Evolutionary conservation across 2,329 filamentous ascomycete genomes (phyloP).

Genomic region (Aureobasidium musti): DNA sequence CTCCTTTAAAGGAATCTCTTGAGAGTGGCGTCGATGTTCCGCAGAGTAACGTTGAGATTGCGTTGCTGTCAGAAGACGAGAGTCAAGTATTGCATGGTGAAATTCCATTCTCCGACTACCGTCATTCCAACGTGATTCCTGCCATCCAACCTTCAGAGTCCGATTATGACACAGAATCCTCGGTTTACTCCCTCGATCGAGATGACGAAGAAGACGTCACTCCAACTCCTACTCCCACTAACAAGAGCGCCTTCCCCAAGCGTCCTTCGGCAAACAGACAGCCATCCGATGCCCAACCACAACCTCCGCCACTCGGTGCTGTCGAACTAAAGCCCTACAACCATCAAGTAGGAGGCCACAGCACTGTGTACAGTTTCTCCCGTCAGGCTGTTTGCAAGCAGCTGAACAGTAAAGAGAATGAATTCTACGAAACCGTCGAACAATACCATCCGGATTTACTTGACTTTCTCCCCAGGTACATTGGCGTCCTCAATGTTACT

Average conservation of each 20-base stretch:
- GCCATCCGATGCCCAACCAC: constrained; percentile 36
- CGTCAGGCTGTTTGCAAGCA: constrained; percentile 95
- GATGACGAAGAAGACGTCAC: constrained; percentile 56
- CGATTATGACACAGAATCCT: constrained; percentile 47
- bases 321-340: constrained; percentile 97
- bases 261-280: constrained; percentile 1
- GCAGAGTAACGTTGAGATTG: constrained; percentile 61
- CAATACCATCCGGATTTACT: constrained; percentile 85
- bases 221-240: constrained; percentile 49
- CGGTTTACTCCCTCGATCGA: constrained; percentile 41
- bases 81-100: constrained; percentile 64
- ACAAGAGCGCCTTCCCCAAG: constrained; percentile 24
- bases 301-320: constrained; percentile 70
- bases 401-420: constrained; percentile 95
- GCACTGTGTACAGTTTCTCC: constrained; percentile 94
- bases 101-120: constrained; percentile 48
- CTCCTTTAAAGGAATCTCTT: constrained; percentile 8
- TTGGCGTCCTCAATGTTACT: constrained; percentile 93
- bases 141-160: constrained; percentile 41
- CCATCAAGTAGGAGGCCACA: constrained; percentile 96
- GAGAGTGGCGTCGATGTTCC: constrained; percentile 26
- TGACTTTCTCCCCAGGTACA: constrained; percentile 91
- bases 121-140: constrained; percentile 34
- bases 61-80: constrained; percentile 61
- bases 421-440: constrained; percentile 97